These are phyloP conservation scores for Neophaeococcomyces mojaviensis DNA, from an alignment of 2,329 filamentous ascomycete genomes.

Conservation along the genomic window DNA sequence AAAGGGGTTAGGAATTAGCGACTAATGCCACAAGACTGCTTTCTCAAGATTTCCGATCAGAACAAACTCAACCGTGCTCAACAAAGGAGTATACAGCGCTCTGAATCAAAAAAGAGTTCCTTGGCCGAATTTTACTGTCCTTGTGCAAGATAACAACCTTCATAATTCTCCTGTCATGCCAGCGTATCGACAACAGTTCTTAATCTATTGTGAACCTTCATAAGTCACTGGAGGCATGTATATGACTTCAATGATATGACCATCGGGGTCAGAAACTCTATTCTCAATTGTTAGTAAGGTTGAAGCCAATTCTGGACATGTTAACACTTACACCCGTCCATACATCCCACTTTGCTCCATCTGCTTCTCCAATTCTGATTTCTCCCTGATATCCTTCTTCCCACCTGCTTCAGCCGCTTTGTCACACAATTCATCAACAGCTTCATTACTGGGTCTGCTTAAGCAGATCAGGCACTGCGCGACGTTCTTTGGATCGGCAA, in stretches of 20 bases:
- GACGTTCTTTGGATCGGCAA: slow-evolving; percentile 8
- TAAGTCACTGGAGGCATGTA: slow-evolving; percentile 10
- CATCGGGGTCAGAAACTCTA: slow-evolving; percentile 12
- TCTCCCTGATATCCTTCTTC: slow-evolving; percentile 8
- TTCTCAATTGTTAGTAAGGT: background rate
- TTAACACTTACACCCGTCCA: slow-evolving; percentile 2
- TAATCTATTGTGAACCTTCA: no score
- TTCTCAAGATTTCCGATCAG: no score
- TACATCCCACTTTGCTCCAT: slow-evolving; percentile 9
- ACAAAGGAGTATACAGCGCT: no score
- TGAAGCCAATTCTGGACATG: background rate
- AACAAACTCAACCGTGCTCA: no score
- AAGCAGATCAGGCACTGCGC: slow-evolving; percentile 10
- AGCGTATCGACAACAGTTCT: no score
- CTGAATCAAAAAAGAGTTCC: no score
- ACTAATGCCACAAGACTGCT: no score
- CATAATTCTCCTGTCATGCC: no score
- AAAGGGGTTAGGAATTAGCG: no score
- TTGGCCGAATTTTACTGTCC: no score
- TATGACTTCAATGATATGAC: slow-evolving; percentile 11
- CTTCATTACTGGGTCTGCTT: slow-evolving; percentile 8
- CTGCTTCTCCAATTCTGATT: background rate
- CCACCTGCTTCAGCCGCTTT: slow-evolving; percentile 6
- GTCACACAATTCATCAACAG: slow-evolving; percentile 8
- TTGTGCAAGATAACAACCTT: no score